Percentiles rank a stretch among this genome's conserved stretches.
Conservation (phyloP, 371 early-diverging fungal genomes). For the Blastocladiella emersonii region DNA sequence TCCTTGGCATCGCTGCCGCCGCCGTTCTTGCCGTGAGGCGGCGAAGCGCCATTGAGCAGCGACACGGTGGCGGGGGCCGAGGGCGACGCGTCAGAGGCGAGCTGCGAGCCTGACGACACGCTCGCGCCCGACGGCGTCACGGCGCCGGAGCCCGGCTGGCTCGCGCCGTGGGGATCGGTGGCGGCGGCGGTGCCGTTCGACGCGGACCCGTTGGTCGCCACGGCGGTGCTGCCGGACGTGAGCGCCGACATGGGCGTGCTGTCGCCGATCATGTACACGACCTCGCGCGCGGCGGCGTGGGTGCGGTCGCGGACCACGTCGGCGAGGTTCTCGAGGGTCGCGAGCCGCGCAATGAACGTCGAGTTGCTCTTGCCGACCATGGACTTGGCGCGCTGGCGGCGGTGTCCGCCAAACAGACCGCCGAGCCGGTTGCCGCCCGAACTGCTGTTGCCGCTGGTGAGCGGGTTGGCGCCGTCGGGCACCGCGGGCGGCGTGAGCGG, state of each 20-base stretch:
- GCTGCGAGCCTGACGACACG: too few species aligned
- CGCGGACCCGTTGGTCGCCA: neutral
- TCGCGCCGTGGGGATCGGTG: too few species aligned
- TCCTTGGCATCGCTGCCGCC: too few species aligned
- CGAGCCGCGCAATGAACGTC: constrained; percentile 66
- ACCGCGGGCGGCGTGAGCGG: neutral
- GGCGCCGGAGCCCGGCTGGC: too few species aligned
- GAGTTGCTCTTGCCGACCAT: constrained; percentile 40
- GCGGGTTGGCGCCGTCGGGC: neutral
- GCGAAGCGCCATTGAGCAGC: too few species aligned
- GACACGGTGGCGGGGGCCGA: too few species aligned
- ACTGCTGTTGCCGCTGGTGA: neutral
- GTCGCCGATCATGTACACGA: neutral
- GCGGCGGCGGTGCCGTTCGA: neutral
- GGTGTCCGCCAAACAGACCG: neutral
- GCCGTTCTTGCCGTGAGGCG: too few species aligned
- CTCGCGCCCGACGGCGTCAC: too few species aligned
- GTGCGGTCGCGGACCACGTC: constrained; percentile 34
- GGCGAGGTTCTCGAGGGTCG: constrained; percentile 65
- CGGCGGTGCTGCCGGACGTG: neutral
- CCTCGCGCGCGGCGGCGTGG: neutral
- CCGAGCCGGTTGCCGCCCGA: neutral
- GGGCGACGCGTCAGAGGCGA: too few species aligned
- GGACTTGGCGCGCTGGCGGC: neutral
- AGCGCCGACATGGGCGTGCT: neutral